These are phyloP conservation scores for Pestalotiopsis sp. DNA, from an alignment of 2,329 filamentous ascomycete genomes.

Conservation along the genomic window DNA sequence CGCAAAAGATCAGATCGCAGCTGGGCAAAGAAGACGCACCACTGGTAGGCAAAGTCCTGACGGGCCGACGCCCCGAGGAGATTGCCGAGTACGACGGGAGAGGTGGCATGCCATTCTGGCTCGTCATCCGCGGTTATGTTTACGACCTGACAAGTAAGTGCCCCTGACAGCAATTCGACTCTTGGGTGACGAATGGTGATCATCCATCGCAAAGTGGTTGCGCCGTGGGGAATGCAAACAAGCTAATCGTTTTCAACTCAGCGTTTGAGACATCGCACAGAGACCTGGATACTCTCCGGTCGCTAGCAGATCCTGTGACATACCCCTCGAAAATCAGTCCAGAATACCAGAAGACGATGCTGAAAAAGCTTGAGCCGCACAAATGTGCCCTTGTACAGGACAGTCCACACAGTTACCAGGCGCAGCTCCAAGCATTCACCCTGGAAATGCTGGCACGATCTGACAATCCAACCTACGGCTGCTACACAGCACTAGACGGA, in stretches of 20 bases:
- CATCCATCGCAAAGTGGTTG: no score
- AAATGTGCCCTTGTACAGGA: slow-evolving; percentile 15
- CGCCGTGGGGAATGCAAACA: no score
- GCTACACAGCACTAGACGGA: slow-evolving; percentile 16
- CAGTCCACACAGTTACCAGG: neutral
- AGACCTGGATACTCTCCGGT: neutral
- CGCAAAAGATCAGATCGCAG: neutral
- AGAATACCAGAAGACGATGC: neutral
- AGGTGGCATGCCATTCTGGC: slow-evolving; percentile 13
- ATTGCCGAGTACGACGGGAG: slow-evolving; percentile 14
- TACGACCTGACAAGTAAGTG: slow-evolving; percentile 21
- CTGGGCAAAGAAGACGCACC: neutral
- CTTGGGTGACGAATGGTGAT: neutral
- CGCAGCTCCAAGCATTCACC: slow-evolving; percentile 10
- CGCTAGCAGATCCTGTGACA: neutral
- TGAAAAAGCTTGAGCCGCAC: slow-evolving; percentile 11
- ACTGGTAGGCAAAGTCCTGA: slow-evolving; percentile 10
- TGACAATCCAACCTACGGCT: slow-evolving; percentile 18
- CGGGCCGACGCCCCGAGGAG: neutral
- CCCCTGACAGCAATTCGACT: neutral
- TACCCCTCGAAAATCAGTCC: neutral
- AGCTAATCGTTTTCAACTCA: neutral
- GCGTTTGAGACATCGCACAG: neutral
- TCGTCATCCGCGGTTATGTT: slow-evolving; percentile 9
- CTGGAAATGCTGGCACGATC: slow-evolving; percentile 16